Conservation (phyloP, 495 filamentous ascomycete genomes). For the Lasiosphaeria hispida region DNA sequence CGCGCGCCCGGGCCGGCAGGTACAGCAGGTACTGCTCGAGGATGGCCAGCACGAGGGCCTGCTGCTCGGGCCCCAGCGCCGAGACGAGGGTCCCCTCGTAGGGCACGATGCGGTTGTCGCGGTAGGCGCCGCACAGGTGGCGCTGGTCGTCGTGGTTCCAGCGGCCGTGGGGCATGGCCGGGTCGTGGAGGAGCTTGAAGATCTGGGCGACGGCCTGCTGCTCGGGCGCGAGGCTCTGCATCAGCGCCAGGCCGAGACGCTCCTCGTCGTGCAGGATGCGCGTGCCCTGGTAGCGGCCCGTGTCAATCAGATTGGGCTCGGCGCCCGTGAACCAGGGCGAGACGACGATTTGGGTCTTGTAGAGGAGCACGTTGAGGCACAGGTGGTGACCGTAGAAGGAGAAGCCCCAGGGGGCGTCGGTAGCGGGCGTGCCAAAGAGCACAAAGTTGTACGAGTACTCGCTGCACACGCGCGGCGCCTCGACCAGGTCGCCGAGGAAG, state of each 20-base stretch:
- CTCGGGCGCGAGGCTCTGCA: conserved; percentile 57
- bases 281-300: conserved; percentile 58
- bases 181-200: conserved; percentile 56
- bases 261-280: conserved; percentile 66
- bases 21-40: conserved; percentile 62
- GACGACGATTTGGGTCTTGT: conserved; percentile 58
- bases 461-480: conserved; percentile 62
- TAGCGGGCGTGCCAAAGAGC: conserved; percentile 57
- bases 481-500: conserved; percentile 69
- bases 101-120: conserved; percentile 72
- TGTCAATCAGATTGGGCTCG: conserved; percentile 71
- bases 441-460: conserved; percentile 72
- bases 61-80: conserved; percentile 45
- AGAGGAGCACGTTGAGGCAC: conserved; percentile 65
- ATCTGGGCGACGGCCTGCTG: conserved; percentile 52
- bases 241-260: conserved; percentile 57
- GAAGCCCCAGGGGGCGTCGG: conserved; percentile 62
- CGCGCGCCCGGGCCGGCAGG: conserved; percentile 52
- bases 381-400: conserved; percentile 77
- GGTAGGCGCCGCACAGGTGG: conserved; percentile 69
- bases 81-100: conserved; percentile 63
- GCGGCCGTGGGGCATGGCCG: conserved; percentile 61
- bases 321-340: conserved; percentile 74
- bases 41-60: conserved; percentile 53
- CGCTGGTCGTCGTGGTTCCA: conserved; percentile 76